Evolutionary conservation across 2,329 filamentous ascomycete genomes (phyloP).

Genomic region (Clonostachys byssicola): DNA sequence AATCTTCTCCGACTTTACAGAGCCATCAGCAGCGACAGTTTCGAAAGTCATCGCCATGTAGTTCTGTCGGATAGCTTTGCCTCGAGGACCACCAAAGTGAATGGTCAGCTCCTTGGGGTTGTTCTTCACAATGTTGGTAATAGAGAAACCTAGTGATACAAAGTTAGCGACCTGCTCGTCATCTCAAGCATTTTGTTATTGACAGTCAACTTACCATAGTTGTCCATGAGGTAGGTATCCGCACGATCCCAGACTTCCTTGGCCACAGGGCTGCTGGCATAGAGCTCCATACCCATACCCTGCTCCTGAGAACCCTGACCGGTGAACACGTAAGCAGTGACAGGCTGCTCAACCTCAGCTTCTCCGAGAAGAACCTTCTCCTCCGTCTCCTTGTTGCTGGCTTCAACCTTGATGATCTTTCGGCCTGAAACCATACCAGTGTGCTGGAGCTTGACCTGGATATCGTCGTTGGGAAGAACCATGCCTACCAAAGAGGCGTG

Average conservation of each 20-base stretch:
- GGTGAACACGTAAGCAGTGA: slow-evolving; percentile 96
- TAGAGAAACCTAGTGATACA: slow-evolving; percentile 72
- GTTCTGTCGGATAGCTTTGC: slow-evolving; percentile 96
- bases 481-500: slow-evolving; percentile 96
- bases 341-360: slow-evolving; percentile 95
- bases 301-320: slow-evolving; percentile 98
- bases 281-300: slow-evolving; percentile 99
- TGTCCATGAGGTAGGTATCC: slow-evolving; percentile 97
- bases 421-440: slow-evolving; percentile 96
- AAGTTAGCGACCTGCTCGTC: not conserved
- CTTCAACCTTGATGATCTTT: slow-evolving; percentile 99
- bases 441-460: slow-evolving; percentile 93
- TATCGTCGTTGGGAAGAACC: slow-evolving; percentile 94
- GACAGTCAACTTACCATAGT: slow-evolving; percentile 70
- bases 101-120: slow-evolving; percentile 99
- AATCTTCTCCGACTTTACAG: slow-evolving; percentile 97
- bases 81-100: slow-evolving; percentile 93
- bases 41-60: slow-evolving; percentile 99
- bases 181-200: not conserved
- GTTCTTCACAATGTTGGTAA: slow-evolving; percentile 98
- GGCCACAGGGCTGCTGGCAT: slow-evolving; percentile 87
- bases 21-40: slow-evolving; percentile 87
- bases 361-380: slow-evolving; percentile 95
- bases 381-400: slow-evolving; percentile 90
- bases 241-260: slow-evolving; percentile 98